Conservation (phyloP, 202 grass and related monocot species). For the Digitaria exilis region DNA sequence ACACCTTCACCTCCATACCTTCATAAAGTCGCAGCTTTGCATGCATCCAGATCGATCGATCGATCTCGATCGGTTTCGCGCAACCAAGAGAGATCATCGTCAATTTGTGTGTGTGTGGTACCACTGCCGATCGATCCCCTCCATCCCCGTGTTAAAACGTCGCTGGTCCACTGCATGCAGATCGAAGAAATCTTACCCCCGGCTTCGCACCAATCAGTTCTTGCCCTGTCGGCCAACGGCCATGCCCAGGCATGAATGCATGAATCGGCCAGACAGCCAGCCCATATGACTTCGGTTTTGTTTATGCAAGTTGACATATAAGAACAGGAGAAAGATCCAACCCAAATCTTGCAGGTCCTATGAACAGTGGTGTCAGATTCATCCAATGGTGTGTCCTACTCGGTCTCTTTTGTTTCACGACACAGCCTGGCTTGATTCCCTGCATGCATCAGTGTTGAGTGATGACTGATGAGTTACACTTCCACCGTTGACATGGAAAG, state of each 20-base stretch:
- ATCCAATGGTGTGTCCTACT: neutral
- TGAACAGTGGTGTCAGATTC: slow-evolving; percentile 38
- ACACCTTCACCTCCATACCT: neutral
- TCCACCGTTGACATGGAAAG: neutral
- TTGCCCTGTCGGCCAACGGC: slow-evolving; percentile 43
- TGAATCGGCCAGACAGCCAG: neutral
- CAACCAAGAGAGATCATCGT: neutral
- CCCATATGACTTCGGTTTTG: slow-evolving; percentile 15
- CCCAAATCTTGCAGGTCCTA: slow-evolving; percentile 37
- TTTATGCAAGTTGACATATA: slow-evolving; percentile 29
- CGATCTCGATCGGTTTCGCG: neutral
- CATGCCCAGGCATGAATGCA: neutral
- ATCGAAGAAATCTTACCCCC: neutral
- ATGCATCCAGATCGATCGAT: slow-evolving; percentile 13
- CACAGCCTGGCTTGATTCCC: slow-evolving; percentile 23
- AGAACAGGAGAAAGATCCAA: neutral
- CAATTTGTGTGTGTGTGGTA: neutral
- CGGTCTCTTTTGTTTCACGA: neutral
- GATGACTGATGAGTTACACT: neutral
- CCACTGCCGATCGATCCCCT: neutral
- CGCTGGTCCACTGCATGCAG: neutral
- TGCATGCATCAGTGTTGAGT: neutral
- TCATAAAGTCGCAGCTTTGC: slow-evolving; percentile 7
- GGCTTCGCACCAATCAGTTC: slow-evolving; percentile 9
- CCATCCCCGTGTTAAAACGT: neutral